Base-by-base conservation (phyloP, 768 basidiomycete genomes). In the Boletus rex-veris region DNA sequence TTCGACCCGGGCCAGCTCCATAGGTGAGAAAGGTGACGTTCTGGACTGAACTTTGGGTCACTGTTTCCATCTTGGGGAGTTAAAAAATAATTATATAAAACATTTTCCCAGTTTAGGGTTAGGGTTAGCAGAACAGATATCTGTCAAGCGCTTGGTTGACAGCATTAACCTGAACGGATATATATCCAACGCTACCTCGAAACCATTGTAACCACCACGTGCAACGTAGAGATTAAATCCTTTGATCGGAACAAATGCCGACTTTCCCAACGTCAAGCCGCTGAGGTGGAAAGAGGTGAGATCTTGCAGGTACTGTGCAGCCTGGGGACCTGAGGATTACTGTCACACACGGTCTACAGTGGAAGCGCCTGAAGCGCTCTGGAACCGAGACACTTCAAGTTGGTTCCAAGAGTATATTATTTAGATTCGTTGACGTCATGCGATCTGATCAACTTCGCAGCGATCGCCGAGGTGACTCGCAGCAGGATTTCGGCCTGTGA, bases 181-280 rank as follows among this genome's bases (percentile, higher is more conserved):
- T 31, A 16, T n/a, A 33, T 12, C 35, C 26, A 11, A 19, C 8
- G 5, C 43, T 24, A 85, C 93, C 79, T 99, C 97, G 60, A 99
- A 98, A 0, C 97, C 97, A 0, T 96, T 98, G 73, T 99, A 99
- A 5, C 97, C 97, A 28, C 93, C 92, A 15, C 97, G 84, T 7
- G 93, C 90, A 30, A 98, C 83, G 66, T 98, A 92, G 35, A 91
- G 80, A 4, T 70, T 64, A 53, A 73, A 65, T n/a, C 70, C 68
- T 54, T 86, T 85, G 39, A 97, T 79, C 1, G 87, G 83, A 9
- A 92, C 80, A 65, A 84, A 92, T 0, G 88, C 86, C 18, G 90
- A 87, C 57, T 82, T 85, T 37, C 94, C 93, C 63, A 99, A 98
- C 26, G 86, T 88, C 46, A 98, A 74, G 37, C 77, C 73, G n/a